These are phyloP conservation scores for Puccinia coronata DNA, from an alignment of 1,284 basidiomycete species.

Conservation along the genomic window DNA sequence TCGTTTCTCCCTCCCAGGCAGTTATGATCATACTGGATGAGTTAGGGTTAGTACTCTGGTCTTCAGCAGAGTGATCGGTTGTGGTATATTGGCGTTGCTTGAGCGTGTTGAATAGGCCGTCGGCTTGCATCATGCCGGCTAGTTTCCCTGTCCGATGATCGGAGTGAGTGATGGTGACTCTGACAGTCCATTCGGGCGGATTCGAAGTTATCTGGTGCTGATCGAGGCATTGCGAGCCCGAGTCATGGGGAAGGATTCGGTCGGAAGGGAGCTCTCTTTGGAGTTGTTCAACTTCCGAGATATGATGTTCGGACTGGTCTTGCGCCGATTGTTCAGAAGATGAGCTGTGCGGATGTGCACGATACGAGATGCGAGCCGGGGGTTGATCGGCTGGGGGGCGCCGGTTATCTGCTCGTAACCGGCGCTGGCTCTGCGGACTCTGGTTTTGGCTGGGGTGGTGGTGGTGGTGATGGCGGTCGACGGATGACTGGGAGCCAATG, in stretches of 20 bases:
- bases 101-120: slow-evolving; percentile 1
- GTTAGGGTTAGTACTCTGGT: background rate
- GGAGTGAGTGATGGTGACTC: slow-evolving; percentile 31
- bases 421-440: background rate
- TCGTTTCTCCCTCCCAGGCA: slow-evolving; percentile 27
- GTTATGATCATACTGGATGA: slow-evolving; percentile 3
- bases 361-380: too few relatives aligned
- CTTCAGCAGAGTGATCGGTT: background rate
- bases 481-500: slow-evolving; percentile 19
- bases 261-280: background rate
- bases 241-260: background rate
- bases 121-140: slow-evolving; percentile 19
- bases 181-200: slow-evolving; percentile 13
- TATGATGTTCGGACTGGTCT: background rate
- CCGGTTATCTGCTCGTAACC: background rate
- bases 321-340: background rate
- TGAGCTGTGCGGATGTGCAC: too few relatives aligned
- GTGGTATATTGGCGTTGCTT: background rate
- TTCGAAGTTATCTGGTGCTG: background rate
- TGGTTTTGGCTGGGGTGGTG: background rate
- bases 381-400: background rate
- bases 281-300: background rate
- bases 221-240: background rate
- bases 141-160: background rate
- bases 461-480: background rate